Evolutionary conservation across 1,139 yeast species (phyloP), one percentile per base, ranked within the genome.

Genomic region (Suhomyces maxii): DNA sequence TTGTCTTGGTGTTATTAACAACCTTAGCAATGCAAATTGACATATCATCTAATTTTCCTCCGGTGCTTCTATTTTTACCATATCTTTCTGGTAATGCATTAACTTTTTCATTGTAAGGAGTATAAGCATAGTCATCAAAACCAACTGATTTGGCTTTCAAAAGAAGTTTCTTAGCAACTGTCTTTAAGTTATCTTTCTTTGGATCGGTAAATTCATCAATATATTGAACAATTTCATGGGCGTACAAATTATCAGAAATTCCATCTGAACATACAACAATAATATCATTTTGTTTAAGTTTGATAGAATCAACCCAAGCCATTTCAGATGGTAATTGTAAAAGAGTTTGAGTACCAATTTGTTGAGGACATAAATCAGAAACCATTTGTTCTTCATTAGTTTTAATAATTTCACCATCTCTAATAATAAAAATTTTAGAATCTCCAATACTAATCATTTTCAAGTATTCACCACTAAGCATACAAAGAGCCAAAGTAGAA

Each of bases 31-130:
- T 63, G 49, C 81, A 76, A 10, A 79, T 62, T 0, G 82, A 73
- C 70, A 78, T 79, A 54, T 80, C 84, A 56, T 80, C 84, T 46
- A 79, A 62, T 51, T 79, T 79, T 0, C 84, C 84, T 2, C 84
- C 84, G 36, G 71, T 63, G 47, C 76, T 74, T 23, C 63, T 54
- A 36, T 62, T 64, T n/a, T 63, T 60, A 3, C 74, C 70, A 47
- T 52, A 63, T 38, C 57, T 60, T 36, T 61, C 61, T 11, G 77
- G 76, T 45, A 77, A 68, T 18, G 71, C 60, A 55, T 76, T 77
- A 12, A 80, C 78, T 56, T 67, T 75, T 54, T 77, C 82, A 49
- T 77, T 79, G 53, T 79, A 79, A 1, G 84, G 84, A 26, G 82
- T 76, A 47, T 70, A 76, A 13, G 82, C 77, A 56, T 74, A 76